phyloP scores from a whole-genome alignment of 345 rosid species.

The Limnanthes douglasii region DNA sequence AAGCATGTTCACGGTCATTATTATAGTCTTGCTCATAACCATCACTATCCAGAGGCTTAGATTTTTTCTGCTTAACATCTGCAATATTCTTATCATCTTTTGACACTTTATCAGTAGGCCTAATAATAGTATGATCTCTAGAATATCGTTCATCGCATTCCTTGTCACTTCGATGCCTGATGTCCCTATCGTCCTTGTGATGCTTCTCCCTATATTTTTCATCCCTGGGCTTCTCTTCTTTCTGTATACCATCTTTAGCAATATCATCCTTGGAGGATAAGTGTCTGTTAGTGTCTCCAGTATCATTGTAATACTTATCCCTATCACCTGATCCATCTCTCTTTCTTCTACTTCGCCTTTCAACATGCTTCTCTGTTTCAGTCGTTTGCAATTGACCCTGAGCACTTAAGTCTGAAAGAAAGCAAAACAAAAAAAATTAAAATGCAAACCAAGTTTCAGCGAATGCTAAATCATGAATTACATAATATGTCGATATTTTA shows the following conservation, averaged over 20 bases:
- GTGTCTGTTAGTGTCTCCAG: slow-evolving; percentile 31
- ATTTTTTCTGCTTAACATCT: slow-evolving; percentile 32
- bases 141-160: slow-evolving; percentile 43
- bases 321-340: slow-evolving; percentile 42
- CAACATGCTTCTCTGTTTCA: slow-evolving; percentile 37
- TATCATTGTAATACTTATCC: slow-evolving; percentile 47
- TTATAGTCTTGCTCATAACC: slow-evolving; percentile 28
- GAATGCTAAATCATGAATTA: background rate
- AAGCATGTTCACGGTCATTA: slow-evolving; percentile 21
- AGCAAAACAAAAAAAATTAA: slow-evolving; percentile 10
- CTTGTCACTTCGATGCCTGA: slow-evolving; percentile 42
- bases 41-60: slow-evolving; percentile 39
- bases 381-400: slow-evolving; percentile 30
- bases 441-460: slow-evolving; percentile 1
- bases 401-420: slow-evolving; percentile 32
- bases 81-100: slow-evolving; percentile 35
- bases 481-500: too few species aligned
- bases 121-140: slow-evolving; percentile 34
- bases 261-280: slow-evolving; percentile 31
- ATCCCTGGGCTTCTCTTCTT: slow-evolving; percentile 54
- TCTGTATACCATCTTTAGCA: slow-evolving; percentile 38
- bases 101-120: slow-evolving; percentile 38
- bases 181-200: slow-evolving; percentile 46
- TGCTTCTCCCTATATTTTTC: slow-evolving; percentile 37
- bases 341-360: slow-evolving; percentile 51